A percentile compares a stretch with the other conserved stretches of the same genome.
phyloP scores from a whole-genome alignment of 2,329 filamentous ascomycete genomes.

The Zopfia rhizophila region DNA sequence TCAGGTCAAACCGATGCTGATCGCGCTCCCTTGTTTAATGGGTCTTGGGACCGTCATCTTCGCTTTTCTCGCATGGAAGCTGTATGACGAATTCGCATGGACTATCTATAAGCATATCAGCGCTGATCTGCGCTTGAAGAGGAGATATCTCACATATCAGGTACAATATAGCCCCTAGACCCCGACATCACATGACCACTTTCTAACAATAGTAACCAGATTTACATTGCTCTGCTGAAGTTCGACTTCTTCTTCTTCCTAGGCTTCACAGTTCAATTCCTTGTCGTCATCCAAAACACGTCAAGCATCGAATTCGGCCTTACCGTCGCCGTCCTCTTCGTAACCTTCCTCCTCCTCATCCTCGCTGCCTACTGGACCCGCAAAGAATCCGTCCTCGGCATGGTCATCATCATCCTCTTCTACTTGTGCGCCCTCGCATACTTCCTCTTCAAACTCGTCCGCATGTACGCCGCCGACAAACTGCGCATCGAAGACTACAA shows the following conservation, averaged over 20 bases:
- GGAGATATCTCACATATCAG: conserved; percentile 95
- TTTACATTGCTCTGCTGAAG: conserved; percentile 97
- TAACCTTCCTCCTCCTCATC: conserved; percentile 89
- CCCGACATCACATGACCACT: too few species aligned
- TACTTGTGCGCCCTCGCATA: conserved; percentile 92
- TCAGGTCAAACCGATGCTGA: conserved; percentile 77
- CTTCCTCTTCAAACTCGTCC: conserved; percentile 97
- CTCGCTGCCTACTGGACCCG: conserved; percentile 86
- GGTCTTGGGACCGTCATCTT: conserved; percentile 78
- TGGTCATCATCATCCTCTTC: conserved; percentile 79
- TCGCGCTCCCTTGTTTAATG: conserved; percentile 87
- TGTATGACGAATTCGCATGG: conserved; percentile 99
- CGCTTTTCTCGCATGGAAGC: conserved; percentile 85
- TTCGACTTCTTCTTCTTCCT: conserved; percentile 99
- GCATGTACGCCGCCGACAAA: conserved; percentile 80
- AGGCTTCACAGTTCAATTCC: conserved; percentile 96
- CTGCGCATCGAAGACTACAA: conserved; percentile 67
- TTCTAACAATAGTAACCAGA: conserved; percentile 73
- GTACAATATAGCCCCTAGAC: too few species aligned
- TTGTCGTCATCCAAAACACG: conserved; percentile 82
- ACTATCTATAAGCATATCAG: conserved; percentile 99
- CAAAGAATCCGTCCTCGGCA: conserved; percentile 81
- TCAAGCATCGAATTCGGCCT: conserved; percentile 81
- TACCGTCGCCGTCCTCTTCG: conserved; percentile 87
- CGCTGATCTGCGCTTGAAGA: conserved; percentile 95